Conservation (phyloP, 495 filamentous ascomycete genomes). For the Evansstolkia leycettana region DNA sequence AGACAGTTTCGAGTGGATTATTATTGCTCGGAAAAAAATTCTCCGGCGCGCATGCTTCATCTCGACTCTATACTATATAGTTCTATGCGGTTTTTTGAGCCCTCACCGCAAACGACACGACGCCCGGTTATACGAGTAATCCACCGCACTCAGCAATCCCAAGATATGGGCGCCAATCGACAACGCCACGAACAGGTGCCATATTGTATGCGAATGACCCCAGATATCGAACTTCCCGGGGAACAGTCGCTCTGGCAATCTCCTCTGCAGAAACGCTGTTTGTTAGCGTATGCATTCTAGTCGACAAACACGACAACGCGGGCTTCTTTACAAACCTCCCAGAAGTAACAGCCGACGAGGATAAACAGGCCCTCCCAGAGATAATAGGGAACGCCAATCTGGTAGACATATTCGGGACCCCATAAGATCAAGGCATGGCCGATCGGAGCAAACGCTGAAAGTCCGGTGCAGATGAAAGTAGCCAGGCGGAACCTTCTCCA, state of each 20-base stretch:
- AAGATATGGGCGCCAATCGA: constrained; percentile 8
- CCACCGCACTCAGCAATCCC: constrained; percentile 9
- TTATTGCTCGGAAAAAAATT: too few species aligned
- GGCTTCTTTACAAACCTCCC: constrained; percentile 2
- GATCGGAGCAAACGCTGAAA: constrained; percentile 36
- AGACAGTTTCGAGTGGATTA: too few species aligned
- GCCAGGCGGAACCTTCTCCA: constrained; percentile 18
- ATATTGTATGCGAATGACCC: constrained; percentile 12
- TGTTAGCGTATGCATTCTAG: neutral
- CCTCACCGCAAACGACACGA: too few species aligned
- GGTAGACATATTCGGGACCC: constrained; percentile 23
- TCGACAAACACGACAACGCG: neutral
- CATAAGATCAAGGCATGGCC: constrained; percentile 30
- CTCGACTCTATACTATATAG: too few species aligned
- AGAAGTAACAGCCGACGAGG: constrained; percentile 19
- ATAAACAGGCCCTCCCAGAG: constrained; percentile 21
- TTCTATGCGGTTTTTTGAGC: too few species aligned
- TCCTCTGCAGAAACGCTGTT: constrained; percentile 3
- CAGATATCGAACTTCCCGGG: constrained; percentile 10
- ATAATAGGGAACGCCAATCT: constrained; percentile 35
- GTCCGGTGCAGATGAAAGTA: constrained; percentile 33
- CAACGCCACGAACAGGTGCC: constrained; percentile 12
- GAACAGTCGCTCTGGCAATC: constrained; percentile 8
- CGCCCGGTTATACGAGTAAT: constrained; percentile 5
- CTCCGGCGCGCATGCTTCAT: too few species aligned